A percentile compares a stretch with the other conserved stretches of the same genome.
These are phyloP conservation scores for Barnettozyma vustinii DNA, from an alignment of 805 yeast species.

Conservation along the genomic window DNA sequence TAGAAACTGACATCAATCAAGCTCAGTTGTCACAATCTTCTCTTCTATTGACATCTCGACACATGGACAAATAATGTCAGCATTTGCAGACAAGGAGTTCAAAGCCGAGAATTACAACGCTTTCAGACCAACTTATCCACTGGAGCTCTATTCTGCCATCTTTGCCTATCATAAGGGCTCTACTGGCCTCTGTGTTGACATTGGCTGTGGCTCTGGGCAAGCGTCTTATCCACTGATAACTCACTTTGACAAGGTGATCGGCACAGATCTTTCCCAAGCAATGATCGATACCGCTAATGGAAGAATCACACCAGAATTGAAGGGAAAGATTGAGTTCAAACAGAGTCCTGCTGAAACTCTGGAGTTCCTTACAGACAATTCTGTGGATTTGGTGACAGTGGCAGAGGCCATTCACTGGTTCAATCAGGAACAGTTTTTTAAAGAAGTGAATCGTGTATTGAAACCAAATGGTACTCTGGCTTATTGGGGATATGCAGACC, in stretches of 20 bases:
- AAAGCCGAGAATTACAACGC: constrained; percentile 46
- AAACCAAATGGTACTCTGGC: constrained; percentile 64
- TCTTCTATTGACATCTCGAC: too few species aligned
- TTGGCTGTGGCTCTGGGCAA: constrained; percentile 80
- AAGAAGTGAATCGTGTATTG: constrained; percentile 43
- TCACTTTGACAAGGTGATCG: constrained; percentile 46
- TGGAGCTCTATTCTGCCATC: constrained; percentile 38
- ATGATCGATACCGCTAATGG: constrained; percentile 49
- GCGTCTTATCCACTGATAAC: constrained; percentile 50
- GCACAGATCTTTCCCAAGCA: constrained; percentile 53
- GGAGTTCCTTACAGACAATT: constrained; percentile 27
- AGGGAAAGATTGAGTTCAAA: constrained; percentile 14
- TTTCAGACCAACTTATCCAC: constrained; percentile 67
- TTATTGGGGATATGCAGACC: constrained; percentile 77
- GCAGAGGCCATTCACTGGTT: constrained; percentile 92
- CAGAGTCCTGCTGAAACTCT: constrained; percentile 23
- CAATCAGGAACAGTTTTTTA: constrained; percentile 47
- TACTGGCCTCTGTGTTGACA: constrained; percentile 47
- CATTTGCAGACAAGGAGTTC: constrained; percentile 51
- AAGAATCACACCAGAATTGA: constrained; percentile 10
- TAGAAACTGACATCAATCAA: too few species aligned
- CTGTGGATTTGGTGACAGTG: constrained; percentile 65
- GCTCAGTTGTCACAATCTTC: too few species aligned
- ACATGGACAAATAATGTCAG: constrained; percentile 41
- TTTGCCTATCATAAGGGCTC: constrained; percentile 37